Base-by-base conservation (phyloP, 73 alveolate species). In the Tetrahymena thermophila region DNA sequence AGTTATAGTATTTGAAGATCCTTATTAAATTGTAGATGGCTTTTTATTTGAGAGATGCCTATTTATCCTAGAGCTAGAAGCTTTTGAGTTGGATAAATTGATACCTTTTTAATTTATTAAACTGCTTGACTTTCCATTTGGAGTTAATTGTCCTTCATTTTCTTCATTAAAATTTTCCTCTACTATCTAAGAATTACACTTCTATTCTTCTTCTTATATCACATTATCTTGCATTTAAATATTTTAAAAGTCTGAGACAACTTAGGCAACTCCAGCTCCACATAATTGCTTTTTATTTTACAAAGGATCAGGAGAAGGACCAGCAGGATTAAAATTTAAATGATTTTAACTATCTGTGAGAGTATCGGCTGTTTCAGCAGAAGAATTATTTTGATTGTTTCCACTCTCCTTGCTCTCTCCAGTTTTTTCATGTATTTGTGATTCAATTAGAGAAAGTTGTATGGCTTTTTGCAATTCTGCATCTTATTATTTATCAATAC, bases 161-260 rank as follows among this genome's bases (percentile, higher is more conserved):
- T 71, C 89, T 71, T 71, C 89, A 71, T 25, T 71, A n/a, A 19
- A 31, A 95, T 96, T 50, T 50, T 50, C 94, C 94, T 95, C 96
- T 96, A 97, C 96, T 4, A 95, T 25, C 58, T 94, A 95, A 58
- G 89, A 95, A 57, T 94, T 94, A 8, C 17, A n/a, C 11, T 71
- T 71, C 31, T 71, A 71, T 71, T 71, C 89, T 31, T 71, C 89
- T 71, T 71, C 89, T 71, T 71, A 71, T 11, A 71, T 71, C 7
- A 71, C 9, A 17, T 28, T 28, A 15, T 71, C 23, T 71, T 71
- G 37, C 31, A 19, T 71, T n/a, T 31, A 17, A 71, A 19, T 71
- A 71, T 71, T 14, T 71, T 71, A 4, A 31, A 71, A 71, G 31
- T 71, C 89, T 8, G 89, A 28, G 1, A 71, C 31, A 50, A 50